Conservation (phyloP, 768 basidiomycete genomes). For the Lactifluus echinatus region DNA sequence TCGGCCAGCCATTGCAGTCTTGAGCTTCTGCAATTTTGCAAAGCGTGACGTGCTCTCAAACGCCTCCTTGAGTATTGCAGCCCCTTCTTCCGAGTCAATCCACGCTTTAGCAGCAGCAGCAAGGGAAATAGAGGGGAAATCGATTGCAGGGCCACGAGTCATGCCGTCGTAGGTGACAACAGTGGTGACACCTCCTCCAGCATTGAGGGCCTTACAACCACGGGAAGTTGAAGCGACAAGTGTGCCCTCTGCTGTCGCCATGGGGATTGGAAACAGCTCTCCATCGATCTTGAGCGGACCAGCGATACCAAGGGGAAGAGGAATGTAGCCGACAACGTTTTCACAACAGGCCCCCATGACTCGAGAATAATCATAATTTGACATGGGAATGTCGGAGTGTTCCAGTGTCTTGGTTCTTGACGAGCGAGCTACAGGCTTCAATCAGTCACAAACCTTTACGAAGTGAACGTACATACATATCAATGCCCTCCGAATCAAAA, state of each 20-base stretch:
- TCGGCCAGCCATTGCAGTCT: conserved; percentile 86
- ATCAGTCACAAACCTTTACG: conserved; percentile 4
- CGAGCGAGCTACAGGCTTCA: conserved; percentile 54
- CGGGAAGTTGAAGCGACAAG: conserved; percentile 96
- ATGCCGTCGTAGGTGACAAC: conserved; percentile 89
- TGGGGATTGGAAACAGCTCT: conserved; percentile 78
- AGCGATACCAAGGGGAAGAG: conserved; percentile 91
- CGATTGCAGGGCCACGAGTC: conserved; percentile 98
- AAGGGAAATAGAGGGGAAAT: conserved; percentile 74
- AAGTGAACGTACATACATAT: conserved; percentile 57
- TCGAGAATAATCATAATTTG: conserved; percentile 85
- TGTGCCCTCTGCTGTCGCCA: conserved; percentile 99
- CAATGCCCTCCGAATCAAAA: conserved; percentile 75
- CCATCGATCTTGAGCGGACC: conserved; percentile 93
- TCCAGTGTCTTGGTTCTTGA: conserved; percentile 81
- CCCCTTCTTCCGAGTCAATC: conserved; percentile 80
- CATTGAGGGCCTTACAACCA: conserved; percentile 96
- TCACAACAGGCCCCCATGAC: conserved; percentile 98
- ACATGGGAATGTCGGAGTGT: conserved; percentile 69
- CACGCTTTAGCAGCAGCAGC: conserved; percentile 83
- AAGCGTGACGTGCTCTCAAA: conserved; percentile 96
- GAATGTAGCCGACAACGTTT: conserved; percentile 97
- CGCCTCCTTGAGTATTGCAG: conserved; percentile 62
- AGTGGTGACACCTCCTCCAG: conserved; percentile 90
- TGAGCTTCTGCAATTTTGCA: conserved; percentile 75